phyloP scores from a whole-genome alignment of 2,329 filamentous ascomycete species.

The Cladosporium austrohemisphaericum region DNA sequence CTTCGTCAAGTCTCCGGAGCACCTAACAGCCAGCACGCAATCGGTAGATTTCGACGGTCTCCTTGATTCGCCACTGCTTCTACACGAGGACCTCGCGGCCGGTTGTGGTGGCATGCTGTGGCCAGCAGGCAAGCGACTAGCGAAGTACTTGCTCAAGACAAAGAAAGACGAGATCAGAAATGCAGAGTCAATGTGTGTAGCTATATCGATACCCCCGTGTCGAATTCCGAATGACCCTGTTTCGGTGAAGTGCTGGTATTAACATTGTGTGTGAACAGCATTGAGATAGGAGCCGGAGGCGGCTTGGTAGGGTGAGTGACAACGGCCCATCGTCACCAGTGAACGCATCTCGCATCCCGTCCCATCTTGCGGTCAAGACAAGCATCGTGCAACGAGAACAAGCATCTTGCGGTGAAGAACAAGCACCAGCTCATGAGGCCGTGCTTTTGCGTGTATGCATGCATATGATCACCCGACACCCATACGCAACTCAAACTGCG shows the following conservation, averaged over 20 bases:
- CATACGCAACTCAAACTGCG: no score
- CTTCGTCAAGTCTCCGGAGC: conserved; percentile 49
- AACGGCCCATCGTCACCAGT: not conserved
- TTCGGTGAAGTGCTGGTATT: no score
- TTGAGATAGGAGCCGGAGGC: conserved; percentile 89
- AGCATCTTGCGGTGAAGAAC: no score
- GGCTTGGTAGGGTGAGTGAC: conserved; percentile 66
- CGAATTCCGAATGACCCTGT: not conserved
- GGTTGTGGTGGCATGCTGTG: conserved; percentile 93
- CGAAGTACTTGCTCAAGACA: conserved; percentile 78
- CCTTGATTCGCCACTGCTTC: conserved; percentile 62
- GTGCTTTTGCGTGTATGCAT: no score
- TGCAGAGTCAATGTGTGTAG: conserved; percentile 7
- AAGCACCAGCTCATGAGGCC: no score
- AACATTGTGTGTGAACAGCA: no score
- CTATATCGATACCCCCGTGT: no score
- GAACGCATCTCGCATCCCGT: not conserved
- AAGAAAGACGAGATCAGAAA: conserved; percentile 58
- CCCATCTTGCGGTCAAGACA: no score
- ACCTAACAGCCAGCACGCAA: conserved; percentile 35
- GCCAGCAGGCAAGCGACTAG: conserved; percentile 87
- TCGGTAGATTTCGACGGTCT: conserved; percentile 67
- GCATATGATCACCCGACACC: conserved; percentile 1
- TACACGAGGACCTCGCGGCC: conserved; percentile 80
- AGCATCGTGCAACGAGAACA: not conserved